Conservation (phyloP, 371 early-diverging fungal species). For the Circinella minor region DNA sequence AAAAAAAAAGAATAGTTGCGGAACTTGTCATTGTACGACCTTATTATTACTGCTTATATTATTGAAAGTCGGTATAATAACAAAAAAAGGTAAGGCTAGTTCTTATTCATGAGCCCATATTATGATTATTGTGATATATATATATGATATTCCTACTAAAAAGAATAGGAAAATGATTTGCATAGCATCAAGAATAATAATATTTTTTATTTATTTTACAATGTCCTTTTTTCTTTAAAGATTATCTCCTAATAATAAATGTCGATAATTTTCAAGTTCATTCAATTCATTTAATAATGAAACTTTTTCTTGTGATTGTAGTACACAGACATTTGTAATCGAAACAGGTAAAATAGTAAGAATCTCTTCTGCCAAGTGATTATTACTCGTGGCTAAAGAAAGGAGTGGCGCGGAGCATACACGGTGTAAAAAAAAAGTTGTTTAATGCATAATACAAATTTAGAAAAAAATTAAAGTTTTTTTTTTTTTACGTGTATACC, state of each 20-base stretch:
- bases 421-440: no score
- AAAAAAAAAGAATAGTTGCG: not conserved
- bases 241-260: not conserved
- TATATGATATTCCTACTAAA: no score
- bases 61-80: not conserved
- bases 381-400: not conserved
- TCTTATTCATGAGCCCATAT: no score
- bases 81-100: not conserved
- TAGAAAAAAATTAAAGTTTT: no score
- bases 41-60: not conserved
- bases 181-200: no score
- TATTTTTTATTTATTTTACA: no score
- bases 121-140: no score
- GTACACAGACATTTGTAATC: not conserved
- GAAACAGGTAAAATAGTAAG: not conserved
- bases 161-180: no score
- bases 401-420: not conserved
- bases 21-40: not conserved
- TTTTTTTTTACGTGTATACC: not conserved
- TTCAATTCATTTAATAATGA: not conserved
- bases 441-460: not conserved
- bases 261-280: slow-evolving; percentile 2
- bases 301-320: not conserved
- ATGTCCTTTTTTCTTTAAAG: no score
- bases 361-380: not conserved